Evolutionary conservation across 768 basidiomycete species (phyloP).

Genomic region (Myochromella boudieri): DNA sequence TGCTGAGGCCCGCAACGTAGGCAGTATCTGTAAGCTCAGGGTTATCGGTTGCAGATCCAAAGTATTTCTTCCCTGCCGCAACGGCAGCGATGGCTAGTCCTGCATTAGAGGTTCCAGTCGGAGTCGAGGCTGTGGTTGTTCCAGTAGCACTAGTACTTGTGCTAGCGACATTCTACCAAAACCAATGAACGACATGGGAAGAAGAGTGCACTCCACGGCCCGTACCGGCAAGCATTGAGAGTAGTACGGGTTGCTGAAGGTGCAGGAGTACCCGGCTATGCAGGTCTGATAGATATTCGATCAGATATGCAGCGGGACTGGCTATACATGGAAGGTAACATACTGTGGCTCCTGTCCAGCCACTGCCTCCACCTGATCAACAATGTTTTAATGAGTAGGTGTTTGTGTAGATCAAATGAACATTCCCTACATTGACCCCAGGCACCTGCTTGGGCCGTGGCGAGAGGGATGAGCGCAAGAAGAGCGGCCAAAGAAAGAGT

Average conservation of each 20-base stretch:
- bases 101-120: slow-evolving; percentile 21
- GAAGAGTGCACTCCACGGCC: no score
- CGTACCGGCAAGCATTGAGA: slow-evolving; percentile 41
- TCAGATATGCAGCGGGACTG: no score
- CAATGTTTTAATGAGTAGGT: neutral
- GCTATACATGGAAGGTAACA: slow-evolving; percentile 6
- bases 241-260: slow-evolving; percentile 38
- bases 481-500: slow-evolving; percentile 25
- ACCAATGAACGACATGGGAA: neutral
- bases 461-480: slow-evolving; percentile 21
- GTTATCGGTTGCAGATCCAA: slow-evolving; percentile 52
- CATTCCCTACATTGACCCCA: slow-evolving; percentile 34
- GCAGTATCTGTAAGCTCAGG: slow-evolving; percentile 42
- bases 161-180: neutral
- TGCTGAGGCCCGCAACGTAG: slow-evolving; percentile 39
- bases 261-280: slow-evolving; percentile 38
- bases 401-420: neutral
- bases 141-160: slow-evolving; percentile 4
- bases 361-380: slow-evolving; percentile 23
- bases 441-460: slow-evolving; percentile 24
- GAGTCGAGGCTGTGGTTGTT: slow-evolving; percentile 10
- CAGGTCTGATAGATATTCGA: slow-evolving; percentile 30
- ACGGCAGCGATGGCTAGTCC: slow-evolving; percentile 50
- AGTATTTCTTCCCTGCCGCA: slow-evolving; percentile 46
- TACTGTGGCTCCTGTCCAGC: slow-evolving; percentile 32